These are phyloP conservation scores for Favolaschia claudopus DNA, from an alignment of 768 basidiomycete species.

Conservation along the genomic window DNA sequence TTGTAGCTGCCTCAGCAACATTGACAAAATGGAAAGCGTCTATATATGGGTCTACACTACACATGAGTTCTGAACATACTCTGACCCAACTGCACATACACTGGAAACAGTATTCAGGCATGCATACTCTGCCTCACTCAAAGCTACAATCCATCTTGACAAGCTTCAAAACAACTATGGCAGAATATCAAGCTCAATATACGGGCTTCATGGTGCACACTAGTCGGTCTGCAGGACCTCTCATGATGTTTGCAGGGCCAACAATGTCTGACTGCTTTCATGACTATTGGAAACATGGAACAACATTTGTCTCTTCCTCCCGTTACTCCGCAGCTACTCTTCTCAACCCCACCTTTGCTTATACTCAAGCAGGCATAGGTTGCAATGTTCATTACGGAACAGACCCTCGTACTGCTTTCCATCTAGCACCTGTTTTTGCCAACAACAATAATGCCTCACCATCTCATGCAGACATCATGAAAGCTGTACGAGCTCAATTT, in stretches of 20 bases:
- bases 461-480: conserved; percentile 20
- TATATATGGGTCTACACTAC: conserved; percentile 46
- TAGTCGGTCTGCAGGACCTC: conserved; percentile 48
- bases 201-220: conserved; percentile 10
- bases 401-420: conserved; percentile 50
- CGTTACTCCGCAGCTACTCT: conserved; percentile 32
- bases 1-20: conserved; percentile 42
- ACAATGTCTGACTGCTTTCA: conserved; percentile 32
- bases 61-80: conserved; percentile 48
- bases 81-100: conserved; percentile 48
- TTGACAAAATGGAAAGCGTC: conserved; percentile 48
- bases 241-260: conserved; percentile 27
- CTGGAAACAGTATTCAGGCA: conserved; percentile 46
- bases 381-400: conserved; percentile 54
- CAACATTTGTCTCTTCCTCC: conserved; percentile 35
- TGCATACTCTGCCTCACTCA: conserved; percentile 32
- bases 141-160: conserved; percentile 14
- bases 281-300: conserved; percentile 51
- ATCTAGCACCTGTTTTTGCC: conserved; percentile 34
- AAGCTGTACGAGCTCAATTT: conserved; percentile 25
- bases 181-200: not conserved
- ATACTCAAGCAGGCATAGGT: conserved; percentile 44
- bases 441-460: not conserved
- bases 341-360: conserved; percentile 56
- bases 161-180: conserved; percentile 22